These are phyloP conservation scores for Rasamsonia emersonii DNA, from an alignment of 2,329 filamentous ascomycete species.

Conservation along the genomic window DNA sequence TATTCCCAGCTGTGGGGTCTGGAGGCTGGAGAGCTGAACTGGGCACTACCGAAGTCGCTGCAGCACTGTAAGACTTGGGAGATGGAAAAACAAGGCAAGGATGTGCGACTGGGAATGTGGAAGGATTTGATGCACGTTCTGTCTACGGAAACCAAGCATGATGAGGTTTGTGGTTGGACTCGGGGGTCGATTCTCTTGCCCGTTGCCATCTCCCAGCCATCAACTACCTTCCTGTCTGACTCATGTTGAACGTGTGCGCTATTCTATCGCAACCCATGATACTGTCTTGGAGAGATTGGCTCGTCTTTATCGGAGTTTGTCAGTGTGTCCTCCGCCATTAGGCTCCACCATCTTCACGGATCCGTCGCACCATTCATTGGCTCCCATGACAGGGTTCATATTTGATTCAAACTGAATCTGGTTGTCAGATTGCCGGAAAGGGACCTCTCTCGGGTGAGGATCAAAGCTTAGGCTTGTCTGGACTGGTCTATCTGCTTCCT, in stretches of 20 bases:
- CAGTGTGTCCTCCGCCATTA: not conserved
- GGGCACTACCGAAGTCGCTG: conserved; percentile 9
- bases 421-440: conserved; percentile 15
- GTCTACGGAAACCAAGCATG: no score
- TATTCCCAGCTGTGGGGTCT: conserved; percentile 14
- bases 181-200: not conserved
- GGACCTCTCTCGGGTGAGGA: conserved; percentile 89
- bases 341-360: conserved; percentile 5
- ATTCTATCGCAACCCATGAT: conserved; percentile 3
- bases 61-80: conserved; percentile 5
- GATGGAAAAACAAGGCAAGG: conserved; percentile 9
- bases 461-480: conserved; percentile 93
- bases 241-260: not conserved
- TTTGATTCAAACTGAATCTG: conserved; percentile 1
- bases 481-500: conserved; percentile 19
- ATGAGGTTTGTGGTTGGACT: no score
- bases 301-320: conserved; percentile 4
- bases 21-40: conserved; percentile 19
- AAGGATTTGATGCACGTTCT: no score
- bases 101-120: conserved; percentile 1
- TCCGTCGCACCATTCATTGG: conserved; percentile 6
- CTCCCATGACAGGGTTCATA: conserved; percentile 2
- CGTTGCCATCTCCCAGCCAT: not conserved
- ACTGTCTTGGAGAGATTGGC: not conserved
- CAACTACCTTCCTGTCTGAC: not conserved